These are phyloP conservation scores for Pseudozyma hubeiensis DNA, from an alignment of 1,284 basidiomycete genomes.

Conservation along the genomic window DNA sequence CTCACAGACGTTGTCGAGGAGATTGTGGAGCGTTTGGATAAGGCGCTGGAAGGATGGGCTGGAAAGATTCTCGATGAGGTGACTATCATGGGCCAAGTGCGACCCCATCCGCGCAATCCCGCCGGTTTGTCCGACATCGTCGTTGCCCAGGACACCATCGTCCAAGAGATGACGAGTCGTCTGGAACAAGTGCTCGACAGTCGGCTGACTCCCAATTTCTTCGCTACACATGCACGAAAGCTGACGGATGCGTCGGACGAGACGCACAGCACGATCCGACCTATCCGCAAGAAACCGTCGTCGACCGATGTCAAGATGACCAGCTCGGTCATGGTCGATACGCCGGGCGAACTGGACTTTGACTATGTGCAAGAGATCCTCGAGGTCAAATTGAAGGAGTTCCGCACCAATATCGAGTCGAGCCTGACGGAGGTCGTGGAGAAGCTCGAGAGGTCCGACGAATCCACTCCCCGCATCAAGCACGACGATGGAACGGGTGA, in stretches of 20 bases:
- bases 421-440: constrained; percentile 34
- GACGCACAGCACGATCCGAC: constrained; percentile 46
- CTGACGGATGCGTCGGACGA: constrained; percentile 38
- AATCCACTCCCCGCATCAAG: background rate
- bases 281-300: constrained; percentile 1
- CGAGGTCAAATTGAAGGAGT: constrained; percentile 46
- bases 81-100: constrained; percentile 63
- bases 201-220: constrained; percentile 14
- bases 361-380: constrained; percentile 59
- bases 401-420: constrained; percentile 44
- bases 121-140: background rate
- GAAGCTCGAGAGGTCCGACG: constrained; percentile 15
- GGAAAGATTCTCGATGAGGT: constrained; percentile 64
- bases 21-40: constrained; percentile 56
- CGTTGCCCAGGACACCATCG: constrained; percentile 31
- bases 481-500: background rate
- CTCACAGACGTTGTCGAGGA: constrained; percentile 60
- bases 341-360: constrained; percentile 54
- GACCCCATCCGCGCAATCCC: constrained; percentile 29
- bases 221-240: constrained; percentile 19
- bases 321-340: constrained; percentile 33
- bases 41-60: constrained; percentile 61
- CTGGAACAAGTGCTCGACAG: constrained; percentile 31
- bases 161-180: constrained; percentile 28
- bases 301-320: constrained; percentile 22